phyloP scores from a whole-genome alignment of 352 stramenopile species.

The Globisporangium spinosum region DNA sequence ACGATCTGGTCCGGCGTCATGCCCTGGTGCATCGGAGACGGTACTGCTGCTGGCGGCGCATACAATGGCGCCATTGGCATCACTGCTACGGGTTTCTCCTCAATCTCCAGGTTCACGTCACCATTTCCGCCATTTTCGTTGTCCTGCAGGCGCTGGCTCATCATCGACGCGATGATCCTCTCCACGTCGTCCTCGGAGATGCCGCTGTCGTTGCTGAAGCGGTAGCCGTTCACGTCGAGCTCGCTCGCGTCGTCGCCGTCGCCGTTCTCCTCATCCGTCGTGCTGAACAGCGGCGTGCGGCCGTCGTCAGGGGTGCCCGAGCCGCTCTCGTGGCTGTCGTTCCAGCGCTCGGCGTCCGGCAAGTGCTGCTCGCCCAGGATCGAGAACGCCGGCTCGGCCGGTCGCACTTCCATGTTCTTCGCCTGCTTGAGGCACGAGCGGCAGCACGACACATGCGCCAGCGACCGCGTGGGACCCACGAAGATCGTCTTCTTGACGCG shows the following conservation, averaged over 20 bases:
- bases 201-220: slow-evolving; percentile 15
- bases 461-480: slow-evolving; percentile 13
- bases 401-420: slow-evolving; percentile 24
- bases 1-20: slow-evolving; percentile 13
- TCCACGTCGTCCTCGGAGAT: slow-evolving; percentile 16
- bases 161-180: slow-evolving; percentile 14
- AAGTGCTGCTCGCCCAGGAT: slow-evolving; percentile 17
- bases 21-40: neutral
- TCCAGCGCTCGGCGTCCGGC: neutral
- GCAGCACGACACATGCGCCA: slow-evolving; percentile 1
- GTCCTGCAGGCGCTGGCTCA: neutral
- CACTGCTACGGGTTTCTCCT: slow-evolving; percentile 10
- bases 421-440: slow-evolving; percentile 10
- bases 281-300: neutral
- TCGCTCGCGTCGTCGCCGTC: slow-evolving; percentile 8
- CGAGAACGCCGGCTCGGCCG: slow-evolving; percentile 22
- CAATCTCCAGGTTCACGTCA: neutral
- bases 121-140: neutral
- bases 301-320: slow-evolving; percentile 5
- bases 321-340: slow-evolving; percentile 3
- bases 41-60: neutral
- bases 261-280: neutral
- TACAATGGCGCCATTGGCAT: neutral
- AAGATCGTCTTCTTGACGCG: slow-evolving; percentile 48
- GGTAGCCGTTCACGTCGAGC: slow-evolving; percentile 12